Evolutionary conservation across 2,329 filamentous ascomycete species (phyloP), one percentile per base, ranked within the genome.

Genomic region (Catunica adiposa): DNA sequence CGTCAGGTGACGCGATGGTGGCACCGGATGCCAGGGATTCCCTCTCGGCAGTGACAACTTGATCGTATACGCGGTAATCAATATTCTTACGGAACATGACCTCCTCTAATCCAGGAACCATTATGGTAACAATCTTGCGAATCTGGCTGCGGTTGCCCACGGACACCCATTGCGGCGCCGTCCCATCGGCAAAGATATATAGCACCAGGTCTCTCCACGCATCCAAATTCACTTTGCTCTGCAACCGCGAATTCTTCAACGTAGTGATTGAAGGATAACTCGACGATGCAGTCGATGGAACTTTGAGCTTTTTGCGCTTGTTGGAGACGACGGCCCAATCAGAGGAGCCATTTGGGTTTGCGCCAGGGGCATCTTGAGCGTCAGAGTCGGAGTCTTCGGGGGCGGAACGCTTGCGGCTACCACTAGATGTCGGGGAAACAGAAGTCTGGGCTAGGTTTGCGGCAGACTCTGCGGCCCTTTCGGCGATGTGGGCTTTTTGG

Each of bases 81-180:
- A 55, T 51, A 17, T 48, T 51, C 11, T 78, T 75, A 66, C 84
- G 79, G 69, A 97, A 94, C 85, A 97, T 92, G 60, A 81, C 84
- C 63, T 87, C 79, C 65, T 97, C 90, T 23, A 98, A 70, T 0
- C 92, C 92, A 9, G 92, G 92, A 9, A 96, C 82, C 85, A 96
- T 90, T 61, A 98, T 71, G 42, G 86, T 79, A 29, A 97, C 89
- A 29, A 94, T 84, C 69, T 92, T 94, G 60, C 79, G 72, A 62
- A 85, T 80, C 58, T 80, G 73, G 4, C 78, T 75, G 48, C 82
- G 74, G 62, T 84, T 76, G 58, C 72, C 72, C 51, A 84, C 74
- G 47, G 76, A 73, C 47, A 84, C 73, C 78, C 82, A 85, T 62
- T 82, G 77, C 14, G 82, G 82, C 1, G 77, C 74, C 1, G 74